These are phyloP conservation scores for Chlorella sorokiniana DNA, from an alignment of 139 green algal species.

Conservation along the genomic window DNA sequence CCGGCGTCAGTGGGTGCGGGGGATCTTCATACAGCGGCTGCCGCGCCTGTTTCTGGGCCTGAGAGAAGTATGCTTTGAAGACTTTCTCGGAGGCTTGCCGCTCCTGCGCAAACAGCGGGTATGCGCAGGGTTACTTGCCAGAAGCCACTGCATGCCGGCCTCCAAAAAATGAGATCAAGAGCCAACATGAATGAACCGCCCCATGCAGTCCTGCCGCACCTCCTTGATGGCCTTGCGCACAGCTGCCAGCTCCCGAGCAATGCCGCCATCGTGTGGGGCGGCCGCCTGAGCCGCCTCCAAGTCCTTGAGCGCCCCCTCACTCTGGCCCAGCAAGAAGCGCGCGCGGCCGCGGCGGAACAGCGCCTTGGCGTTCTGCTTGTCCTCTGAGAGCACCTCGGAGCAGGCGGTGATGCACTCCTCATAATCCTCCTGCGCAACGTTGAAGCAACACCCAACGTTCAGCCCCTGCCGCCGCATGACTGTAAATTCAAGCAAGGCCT, in stretches of 20 bases:
- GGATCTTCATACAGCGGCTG: constrained; percentile 10
- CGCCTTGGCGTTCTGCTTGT: constrained; percentile 64
- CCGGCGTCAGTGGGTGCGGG: not conserved
- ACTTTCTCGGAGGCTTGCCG: not conserved
- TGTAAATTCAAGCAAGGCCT: not conserved
- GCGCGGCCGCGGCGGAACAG: constrained; percentile 76
- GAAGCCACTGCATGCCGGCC: not conserved
- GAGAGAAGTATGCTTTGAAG: constrained; percentile 22
- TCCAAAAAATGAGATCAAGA: not conserved
- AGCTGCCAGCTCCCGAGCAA: constrained; percentile 36
- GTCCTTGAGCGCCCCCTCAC: constrained; percentile 63
- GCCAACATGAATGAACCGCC: not conserved
- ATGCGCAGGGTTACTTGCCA: not conserved
- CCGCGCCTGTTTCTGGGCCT: not conserved
- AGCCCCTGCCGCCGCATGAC: constrained; percentile 18
- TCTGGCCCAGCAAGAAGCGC: constrained; percentile 56
- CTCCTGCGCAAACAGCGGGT: too few species aligned
- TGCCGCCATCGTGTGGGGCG: constrained; percentile 24
- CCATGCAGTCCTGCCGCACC: not conserved
- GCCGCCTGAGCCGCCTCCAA: constrained; percentile 49
- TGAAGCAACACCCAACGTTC: not conserved
- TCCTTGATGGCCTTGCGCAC: constrained; percentile 34
- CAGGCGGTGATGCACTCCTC: constrained; percentile 61
- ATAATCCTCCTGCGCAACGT: constrained; percentile 46
- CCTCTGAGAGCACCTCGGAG: constrained; percentile 26